phyloP scores from a whole-genome alignment of 768 basidiomycete species.

The Pleurotus giganteus region DNA sequence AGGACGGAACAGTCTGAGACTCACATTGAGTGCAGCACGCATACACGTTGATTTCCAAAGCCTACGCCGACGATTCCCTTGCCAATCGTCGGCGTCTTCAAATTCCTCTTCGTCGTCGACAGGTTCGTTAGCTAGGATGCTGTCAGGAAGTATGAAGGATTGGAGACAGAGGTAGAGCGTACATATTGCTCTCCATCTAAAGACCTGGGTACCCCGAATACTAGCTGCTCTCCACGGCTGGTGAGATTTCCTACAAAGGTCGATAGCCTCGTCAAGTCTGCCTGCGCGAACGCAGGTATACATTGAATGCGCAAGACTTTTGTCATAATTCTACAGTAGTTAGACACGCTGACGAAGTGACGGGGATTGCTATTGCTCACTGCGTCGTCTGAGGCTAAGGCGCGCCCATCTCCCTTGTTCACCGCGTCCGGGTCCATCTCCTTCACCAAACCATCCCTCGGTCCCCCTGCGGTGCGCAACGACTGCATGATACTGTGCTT shows the following conservation, averaged over 20 bases:
- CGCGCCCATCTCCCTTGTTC: slow-evolving; percentile 53
- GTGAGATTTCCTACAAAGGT: slow-evolving; percentile 76
- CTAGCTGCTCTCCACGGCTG: slow-evolving; percentile 93
- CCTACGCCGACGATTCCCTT: slow-evolving; percentile 73
- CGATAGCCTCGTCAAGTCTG: slow-evolving; percentile 79
- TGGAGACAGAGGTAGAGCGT: slow-evolving; percentile 19
- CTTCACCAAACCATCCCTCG: slow-evolving; percentile 50
- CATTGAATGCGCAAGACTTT: slow-evolving; percentile 69
- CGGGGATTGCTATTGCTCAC: slow-evolving; percentile 39
- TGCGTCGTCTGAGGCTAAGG: slow-evolving; percentile 74
- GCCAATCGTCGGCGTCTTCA: slow-evolving; percentile 52
- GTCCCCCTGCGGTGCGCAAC: slow-evolving; percentile 44
- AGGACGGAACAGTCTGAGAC: slow-evolving; percentile 20
- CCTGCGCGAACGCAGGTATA: slow-evolving; percentile 85
- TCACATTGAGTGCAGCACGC: slow-evolving; percentile 73
- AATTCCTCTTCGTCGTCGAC: slow-evolving; percentile 36
- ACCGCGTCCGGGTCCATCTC: slow-evolving; percentile 84
- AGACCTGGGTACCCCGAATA: slow-evolving; percentile 78
- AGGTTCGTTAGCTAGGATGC: slow-evolving; percentile 29
- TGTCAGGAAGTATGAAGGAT: background rate
- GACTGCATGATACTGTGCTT: slow-evolving; percentile 70
- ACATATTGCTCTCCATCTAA: slow-evolving; percentile 76
- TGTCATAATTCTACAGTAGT: slow-evolving; percentile 71
- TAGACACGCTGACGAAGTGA: background rate
- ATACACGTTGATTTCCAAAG: slow-evolving; percentile 90